Conservation (phyloP, 2,329 filamentous ascomycete genomes). For the Albifimbria verrucaria region DNA sequence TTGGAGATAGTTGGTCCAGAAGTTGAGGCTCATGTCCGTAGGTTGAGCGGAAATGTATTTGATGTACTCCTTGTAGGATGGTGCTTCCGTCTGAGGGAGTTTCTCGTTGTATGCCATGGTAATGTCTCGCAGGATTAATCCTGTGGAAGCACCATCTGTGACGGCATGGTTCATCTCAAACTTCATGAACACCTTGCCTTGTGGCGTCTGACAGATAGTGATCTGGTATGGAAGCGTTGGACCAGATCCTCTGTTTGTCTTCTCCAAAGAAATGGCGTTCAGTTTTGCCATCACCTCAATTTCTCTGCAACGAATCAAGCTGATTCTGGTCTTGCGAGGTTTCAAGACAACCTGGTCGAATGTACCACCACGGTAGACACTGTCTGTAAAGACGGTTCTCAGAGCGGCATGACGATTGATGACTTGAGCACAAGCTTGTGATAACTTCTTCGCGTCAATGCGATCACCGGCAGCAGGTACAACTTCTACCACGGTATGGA, state of each 20-base stretch:
- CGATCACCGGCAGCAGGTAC: background rate
- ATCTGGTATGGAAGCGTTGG: constrained; percentile 18
- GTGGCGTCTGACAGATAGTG: constrained; percentile 17
- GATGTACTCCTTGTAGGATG: constrained; percentile 16
- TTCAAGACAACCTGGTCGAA: constrained; percentile 29
- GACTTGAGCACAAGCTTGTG: constrained; percentile 13
- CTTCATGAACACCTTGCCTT: constrained; percentile 15
- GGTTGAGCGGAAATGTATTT: constrained; percentile 10
- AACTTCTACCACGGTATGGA: constrained; percentile 14
- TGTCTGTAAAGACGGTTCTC: constrained; percentile 29
- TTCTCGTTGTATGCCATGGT: constrained; percentile 19
- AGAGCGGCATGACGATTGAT: constrained; percentile 25
- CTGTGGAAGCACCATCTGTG: constrained; percentile 30
- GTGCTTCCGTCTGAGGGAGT: background rate
- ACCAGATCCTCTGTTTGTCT: constrained; percentile 8
- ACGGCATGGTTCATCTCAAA: constrained; percentile 33
- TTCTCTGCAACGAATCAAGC: constrained; percentile 13
- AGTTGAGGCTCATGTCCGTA: constrained; percentile 8
- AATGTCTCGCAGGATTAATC: constrained; percentile 25
- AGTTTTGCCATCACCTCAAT: constrained; percentile 19
- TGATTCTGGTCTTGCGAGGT: constrained; percentile 2
- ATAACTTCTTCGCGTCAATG: constrained; percentile 7
- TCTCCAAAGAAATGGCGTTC: constrained; percentile 12
- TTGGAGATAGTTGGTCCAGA: constrained; percentile 13
- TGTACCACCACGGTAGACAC: constrained; percentile 10